Evolutionary conservation across 2,329 filamentous ascomycete species (phyloP).

Genomic region (Botrytis squamosa): DNA sequence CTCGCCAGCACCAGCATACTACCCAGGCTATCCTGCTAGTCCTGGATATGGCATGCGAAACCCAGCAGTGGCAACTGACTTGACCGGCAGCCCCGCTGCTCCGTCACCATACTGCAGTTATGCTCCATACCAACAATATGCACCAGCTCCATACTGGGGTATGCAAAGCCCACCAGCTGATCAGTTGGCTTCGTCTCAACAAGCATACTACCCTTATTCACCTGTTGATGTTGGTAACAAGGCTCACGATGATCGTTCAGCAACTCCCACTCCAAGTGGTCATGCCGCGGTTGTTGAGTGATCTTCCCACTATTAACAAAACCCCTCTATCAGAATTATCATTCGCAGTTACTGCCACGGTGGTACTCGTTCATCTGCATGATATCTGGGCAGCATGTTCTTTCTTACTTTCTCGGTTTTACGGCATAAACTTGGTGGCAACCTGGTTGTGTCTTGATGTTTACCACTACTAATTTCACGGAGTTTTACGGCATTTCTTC

Average conservation of each 20-base stretch:
- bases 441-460: conserved; percentile 11
- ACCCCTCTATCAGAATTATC: not conserved
- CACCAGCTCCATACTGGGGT: conserved; percentile 24
- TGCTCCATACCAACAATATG: conserved; percentile 26
- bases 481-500: conserved; percentile 17
- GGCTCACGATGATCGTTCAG: conserved; percentile 30
- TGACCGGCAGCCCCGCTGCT: conserved; percentile 25
- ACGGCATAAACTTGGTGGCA: not conserved
- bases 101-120: conserved; percentile 25
- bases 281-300: conserved; percentile 25
- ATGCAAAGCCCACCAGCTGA: conserved; percentile 22
- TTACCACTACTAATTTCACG: conserved; percentile 13
- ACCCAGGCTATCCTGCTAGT: conserved; percentile 26
- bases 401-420: conserved; percentile 2
- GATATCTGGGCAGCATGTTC: not conserved
- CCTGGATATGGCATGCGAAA: conserved; percentile 23
- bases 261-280: conserved; percentile 33
- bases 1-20: conserved; percentile 25
- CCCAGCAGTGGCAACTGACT: conserved; percentile 12
- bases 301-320: conserved; percentile 26
- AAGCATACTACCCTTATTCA: conserved; percentile 23
- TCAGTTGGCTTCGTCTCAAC: conserved; percentile 17
- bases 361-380: not conserved
- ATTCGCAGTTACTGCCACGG: not conserved
- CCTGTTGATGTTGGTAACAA: conserved; percentile 16